Evolutionary conservation across 2,329 filamentous ascomycete genomes (phyloP).

Genomic region (Microcyclospora tardicrescens): DNA sequence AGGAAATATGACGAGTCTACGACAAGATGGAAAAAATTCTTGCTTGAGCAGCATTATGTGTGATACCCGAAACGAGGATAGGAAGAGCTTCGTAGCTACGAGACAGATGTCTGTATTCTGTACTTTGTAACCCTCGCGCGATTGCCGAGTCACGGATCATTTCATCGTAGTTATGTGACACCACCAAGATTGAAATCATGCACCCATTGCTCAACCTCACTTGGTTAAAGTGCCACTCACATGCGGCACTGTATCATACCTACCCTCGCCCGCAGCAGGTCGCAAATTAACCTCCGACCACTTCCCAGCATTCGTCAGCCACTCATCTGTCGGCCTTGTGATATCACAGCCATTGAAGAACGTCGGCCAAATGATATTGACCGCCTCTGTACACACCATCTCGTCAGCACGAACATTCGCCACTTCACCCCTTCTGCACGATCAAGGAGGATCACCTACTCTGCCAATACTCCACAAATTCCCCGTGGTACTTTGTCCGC

Average conservation of each 20-base stretch:
- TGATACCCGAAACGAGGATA: too few species aligned
- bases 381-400: conserved; percentile 7
- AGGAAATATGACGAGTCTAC: too few species aligned
- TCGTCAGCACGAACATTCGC: conserved; percentile 1
- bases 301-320: conserved; percentile 21
- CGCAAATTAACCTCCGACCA: conserved; percentile 23
- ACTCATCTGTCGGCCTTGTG: conserved; percentile 23
- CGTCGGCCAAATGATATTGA: conserved; percentile 24
- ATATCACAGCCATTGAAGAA: conserved; percentile 25
- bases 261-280: conserved; percentile 19
- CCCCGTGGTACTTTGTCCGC: conserved; percentile 19
- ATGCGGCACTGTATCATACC: conserved; percentile 24
- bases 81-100: too few species aligned
- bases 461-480: conserved; percentile 24
- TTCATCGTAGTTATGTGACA: too few species aligned
- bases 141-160: too few species aligned
- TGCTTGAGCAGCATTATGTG: too few species aligned
- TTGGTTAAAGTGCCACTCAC: conserved; percentile 22
- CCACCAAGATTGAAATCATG: too few species aligned
- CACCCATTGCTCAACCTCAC: neutral
- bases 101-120: too few species aligned
- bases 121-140: too few species aligned
- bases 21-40: too few species aligned
- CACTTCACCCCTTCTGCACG: too few species aligned
- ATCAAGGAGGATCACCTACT: conserved; percentile 11